Evolutionary conservation across 2,329 filamentous ascomycete species (phyloP).

Genomic region (Diaporthe caulivora): DNA sequence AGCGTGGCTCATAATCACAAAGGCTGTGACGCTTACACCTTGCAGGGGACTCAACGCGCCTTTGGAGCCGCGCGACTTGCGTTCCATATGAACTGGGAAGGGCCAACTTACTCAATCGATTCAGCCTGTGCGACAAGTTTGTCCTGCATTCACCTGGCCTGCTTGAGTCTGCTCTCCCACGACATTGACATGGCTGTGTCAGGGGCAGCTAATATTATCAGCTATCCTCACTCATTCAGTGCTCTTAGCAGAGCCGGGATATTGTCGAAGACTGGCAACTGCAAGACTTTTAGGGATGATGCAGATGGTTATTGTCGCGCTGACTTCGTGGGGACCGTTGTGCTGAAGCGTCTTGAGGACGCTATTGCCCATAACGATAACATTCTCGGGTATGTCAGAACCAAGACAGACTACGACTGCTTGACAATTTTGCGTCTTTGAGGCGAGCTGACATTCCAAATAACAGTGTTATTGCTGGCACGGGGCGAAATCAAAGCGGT

Average conservation of each 20-base stretch:
- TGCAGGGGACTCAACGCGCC: constrained; percentile 28
- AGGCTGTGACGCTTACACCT: background rate
- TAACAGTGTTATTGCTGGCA: constrained; percentile 49
- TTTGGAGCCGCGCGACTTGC: constrained; percentile 47
- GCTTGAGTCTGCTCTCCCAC: constrained; percentile 71
- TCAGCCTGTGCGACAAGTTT: constrained; percentile 53
- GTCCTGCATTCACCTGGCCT: constrained; percentile 52
- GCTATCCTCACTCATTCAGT: constrained; percentile 73
- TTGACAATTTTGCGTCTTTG: too few species aligned
- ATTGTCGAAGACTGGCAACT: constrained; percentile 60
- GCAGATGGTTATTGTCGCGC: constrained; percentile 61
- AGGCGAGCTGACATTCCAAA: too few species aligned
- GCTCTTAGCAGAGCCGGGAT: constrained; percentile 73
- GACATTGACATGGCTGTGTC: constrained; percentile 75
- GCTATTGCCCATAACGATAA: constrained; percentile 48
- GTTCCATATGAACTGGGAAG: constrained; percentile 51
- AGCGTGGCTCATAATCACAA: background rate
- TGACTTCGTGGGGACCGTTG: background rate
- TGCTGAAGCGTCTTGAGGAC: constrained; percentile 22
- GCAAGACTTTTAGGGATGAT: constrained; percentile 58
- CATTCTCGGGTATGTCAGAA: constrained; percentile 47
- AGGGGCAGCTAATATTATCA: constrained; percentile 73
- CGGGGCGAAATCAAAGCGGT: constrained; percentile 50
- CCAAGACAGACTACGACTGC: too few species aligned
- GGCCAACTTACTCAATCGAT: constrained; percentile 48